Evolutionary conservation across 371 early-diverging fungal genomes (phyloP), one percentile per base, ranked within the genome.

Genomic region (Coemansia sp.): DNA sequence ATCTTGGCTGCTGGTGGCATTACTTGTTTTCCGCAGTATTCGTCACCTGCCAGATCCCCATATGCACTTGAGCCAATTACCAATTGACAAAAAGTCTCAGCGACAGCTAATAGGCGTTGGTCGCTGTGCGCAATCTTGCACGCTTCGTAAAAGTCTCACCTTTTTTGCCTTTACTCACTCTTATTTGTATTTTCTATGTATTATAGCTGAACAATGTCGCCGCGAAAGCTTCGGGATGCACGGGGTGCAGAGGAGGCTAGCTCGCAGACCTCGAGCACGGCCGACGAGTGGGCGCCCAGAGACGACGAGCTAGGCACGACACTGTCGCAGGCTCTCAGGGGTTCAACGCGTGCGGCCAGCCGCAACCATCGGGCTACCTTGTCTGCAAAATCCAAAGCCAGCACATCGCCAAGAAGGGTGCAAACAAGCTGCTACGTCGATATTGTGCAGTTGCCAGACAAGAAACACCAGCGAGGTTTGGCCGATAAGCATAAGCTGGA

Each of bases 201-300:
- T 16, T n/a, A n/a, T 29, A 32, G 29, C 32, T 11, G 8, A 9
- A 24, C 14, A 8, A 52, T 52, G 52, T 52, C 52, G 34, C 52
- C 52, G 6, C 6, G 18, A 52, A 52, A 36, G 18, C 10, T 16
- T n/a, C 33, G 36, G 10, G 36, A 14, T 36, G 11, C 4, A 16
- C 9, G 10, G 18, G 16, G 8, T 32, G 9, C 33, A 52, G 36
- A 24, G 8, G 36, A 33, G 10, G 36, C 29, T 1, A 36, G 12
- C n/a, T 3, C 52, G n/a, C 52, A 37, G 18, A 11, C 2, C 2
- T 52, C 52, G 18, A 31, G 31, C 18, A 36, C 16, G n/a, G 18
- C n/a, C 11, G 52, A 52, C 36, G 52, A 52, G 11, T 52, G 52
- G 52, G 52, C 37, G 10, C 52, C 52, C 11, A 32, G 36, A 34